phyloP scores from a whole-genome alignment of 2,329 filamentous ascomycete species.

The Domatiomyces globalis region DNA sequence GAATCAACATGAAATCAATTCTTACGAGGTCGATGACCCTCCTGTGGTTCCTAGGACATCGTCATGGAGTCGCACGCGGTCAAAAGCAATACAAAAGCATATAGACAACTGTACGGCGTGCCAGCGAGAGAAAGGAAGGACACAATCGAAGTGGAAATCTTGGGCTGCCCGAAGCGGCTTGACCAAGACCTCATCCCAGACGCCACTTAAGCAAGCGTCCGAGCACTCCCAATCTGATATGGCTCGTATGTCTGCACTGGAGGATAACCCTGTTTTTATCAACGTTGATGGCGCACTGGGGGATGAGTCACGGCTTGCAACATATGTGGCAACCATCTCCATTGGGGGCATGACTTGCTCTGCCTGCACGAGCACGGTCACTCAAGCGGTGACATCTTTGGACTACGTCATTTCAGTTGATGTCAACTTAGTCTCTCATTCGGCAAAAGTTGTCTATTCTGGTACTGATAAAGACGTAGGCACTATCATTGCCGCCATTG shows the following conservation, averaged over 20 bases:
- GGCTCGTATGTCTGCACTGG: background rate
- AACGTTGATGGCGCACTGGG: constrained; percentile 5
- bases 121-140: constrained; percentile 26
- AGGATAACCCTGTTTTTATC: constrained; percentile 2
- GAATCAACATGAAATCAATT: constrained; percentile 20
- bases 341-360: constrained; percentile 63
- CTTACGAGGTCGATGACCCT: constrained; percentile 23
- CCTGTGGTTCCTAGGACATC: constrained; percentile 1
- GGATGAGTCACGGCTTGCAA: background rate
- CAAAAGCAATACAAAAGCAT: constrained; percentile 23
- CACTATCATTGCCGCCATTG: constrained; percentile 34
- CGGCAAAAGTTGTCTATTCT: constrained; percentile 45
- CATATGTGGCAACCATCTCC: constrained; percentile 24
- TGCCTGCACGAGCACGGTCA: constrained; percentile 52
- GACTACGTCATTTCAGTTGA: constrained; percentile 44
- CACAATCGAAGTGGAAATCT: constrained; percentile 9
- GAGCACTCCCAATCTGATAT: background rate
- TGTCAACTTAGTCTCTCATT: constrained; percentile 55
- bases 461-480: constrained; percentile 34
- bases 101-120: constrained; percentile 39
- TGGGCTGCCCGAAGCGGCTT: constrained; percentile 6
- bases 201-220: background rate
- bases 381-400: constrained; percentile 42
- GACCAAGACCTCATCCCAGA: background rate
- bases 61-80: constrained; percentile 10